phyloP scores from a whole-genome alignment of 192 early-diverging fungal species.

The Linnemannia exigua region DNA sequence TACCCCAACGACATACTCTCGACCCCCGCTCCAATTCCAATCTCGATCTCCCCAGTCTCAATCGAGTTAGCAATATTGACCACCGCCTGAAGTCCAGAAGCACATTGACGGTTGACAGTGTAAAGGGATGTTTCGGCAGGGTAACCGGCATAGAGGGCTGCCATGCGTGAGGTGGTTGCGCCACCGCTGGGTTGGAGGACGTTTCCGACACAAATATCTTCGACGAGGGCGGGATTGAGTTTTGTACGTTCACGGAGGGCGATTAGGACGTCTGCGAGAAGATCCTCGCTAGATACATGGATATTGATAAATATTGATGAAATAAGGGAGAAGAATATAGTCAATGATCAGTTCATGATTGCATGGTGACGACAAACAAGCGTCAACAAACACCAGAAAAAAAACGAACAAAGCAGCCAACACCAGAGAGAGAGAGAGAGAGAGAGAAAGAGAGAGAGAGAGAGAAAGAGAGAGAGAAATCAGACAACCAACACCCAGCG shows the following conservation, averaged over 20 bases:
- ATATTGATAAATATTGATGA: no score
- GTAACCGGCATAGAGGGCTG: slow-evolving; percentile 90
- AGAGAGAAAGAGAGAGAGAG: no score
- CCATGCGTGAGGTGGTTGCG: slow-evolving; percentile 89
- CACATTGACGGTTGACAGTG: slow-evolving; percentile 95
- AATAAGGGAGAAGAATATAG: no score
- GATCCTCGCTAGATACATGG: slow-evolving; percentile 69
- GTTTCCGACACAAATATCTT: slow-evolving; percentile 94
- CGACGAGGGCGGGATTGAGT: slow-evolving; percentile 87
- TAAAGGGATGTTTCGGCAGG: slow-evolving; percentile 81
- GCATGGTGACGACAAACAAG: no score
- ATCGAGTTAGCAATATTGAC: slow-evolving; percentile 86
- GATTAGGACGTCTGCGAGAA: slow-evolving; percentile 84
- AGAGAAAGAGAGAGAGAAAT: no score
- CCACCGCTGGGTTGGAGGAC: slow-evolving; percentile 90
- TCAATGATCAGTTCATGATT: no score
- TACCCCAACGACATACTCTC: slow-evolving; percentile 93
- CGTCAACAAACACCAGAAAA: no score
- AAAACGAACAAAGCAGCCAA: no score
- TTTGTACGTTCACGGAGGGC: slow-evolving; percentile 79
- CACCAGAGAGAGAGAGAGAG: no score
- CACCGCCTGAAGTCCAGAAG: slow-evolving; percentile 88
- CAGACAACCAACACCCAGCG: no score
- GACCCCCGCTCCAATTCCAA: slow-evolving; percentile 92
- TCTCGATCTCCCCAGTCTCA: slow-evolving; percentile 84